Percentiles rank a stretch among this genome's conserved stretches.
phyloP scores from a whole-genome alignment of 441 rosid genomes.

The Erodium chrysanthum region DNA sequence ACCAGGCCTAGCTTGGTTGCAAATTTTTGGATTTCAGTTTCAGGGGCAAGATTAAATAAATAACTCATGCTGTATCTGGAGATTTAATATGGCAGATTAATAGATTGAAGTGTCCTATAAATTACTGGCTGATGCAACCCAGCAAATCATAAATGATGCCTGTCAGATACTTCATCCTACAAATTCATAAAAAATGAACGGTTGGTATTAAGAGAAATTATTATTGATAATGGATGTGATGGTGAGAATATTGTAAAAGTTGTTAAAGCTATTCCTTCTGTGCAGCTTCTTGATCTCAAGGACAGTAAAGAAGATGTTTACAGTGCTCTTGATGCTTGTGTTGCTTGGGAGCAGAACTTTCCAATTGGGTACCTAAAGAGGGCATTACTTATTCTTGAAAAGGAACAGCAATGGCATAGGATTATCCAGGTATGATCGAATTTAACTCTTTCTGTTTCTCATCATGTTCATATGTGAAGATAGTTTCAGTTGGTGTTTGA shows the following conservation, averaged over 20 bases:
- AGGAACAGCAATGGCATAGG: slow-evolving; percentile 84
- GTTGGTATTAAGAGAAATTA: neutral
- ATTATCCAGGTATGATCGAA: slow-evolving; percentile 54
- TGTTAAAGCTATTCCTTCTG: slow-evolving; percentile 14
- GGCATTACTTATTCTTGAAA: slow-evolving; percentile 61
- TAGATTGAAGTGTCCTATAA: no score
- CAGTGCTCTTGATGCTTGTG: slow-evolving; percentile 91
- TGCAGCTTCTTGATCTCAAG: slow-evolving; percentile 68
- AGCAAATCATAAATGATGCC: no score
- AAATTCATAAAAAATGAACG: neutral
- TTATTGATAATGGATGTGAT: neutral
- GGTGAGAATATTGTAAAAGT: slow-evolving; percentile 6
- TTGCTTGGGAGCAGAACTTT: slow-evolving; percentile 83
- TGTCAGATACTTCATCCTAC: neutral
- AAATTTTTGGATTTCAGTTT: no score
- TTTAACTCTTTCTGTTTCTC: slow-evolving; percentile 13
- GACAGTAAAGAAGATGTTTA: slow-evolving; percentile 78
- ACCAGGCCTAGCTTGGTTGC: no score
- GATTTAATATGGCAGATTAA: no score
- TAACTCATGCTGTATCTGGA: no score
- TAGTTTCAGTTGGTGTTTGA: neutral
- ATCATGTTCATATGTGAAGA: neutral
- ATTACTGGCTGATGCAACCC: no score
- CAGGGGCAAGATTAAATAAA: no score
- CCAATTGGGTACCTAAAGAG: slow-evolving; percentile 69